Base-by-base conservation (phyloP, 2,329 filamentous ascomycete genomes). In the Talaromyces albobiverticillius region DNA sequence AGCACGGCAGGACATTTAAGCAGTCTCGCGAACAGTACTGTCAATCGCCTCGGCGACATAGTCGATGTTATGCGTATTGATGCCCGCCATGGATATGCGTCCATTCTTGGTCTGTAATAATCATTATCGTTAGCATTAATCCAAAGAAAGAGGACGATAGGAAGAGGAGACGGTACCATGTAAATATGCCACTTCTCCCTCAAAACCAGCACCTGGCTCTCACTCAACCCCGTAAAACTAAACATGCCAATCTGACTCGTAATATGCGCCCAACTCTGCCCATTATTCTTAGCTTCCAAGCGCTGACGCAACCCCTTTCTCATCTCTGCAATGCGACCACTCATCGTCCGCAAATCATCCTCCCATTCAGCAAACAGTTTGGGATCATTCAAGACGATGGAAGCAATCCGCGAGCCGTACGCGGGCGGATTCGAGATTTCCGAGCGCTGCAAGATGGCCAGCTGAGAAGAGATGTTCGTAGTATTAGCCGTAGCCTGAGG, bases 221-320 rank as follows among this genome's bases (percentile, higher is more conserved):
- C 74, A 4, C 57, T 76, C 56, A 84, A 66, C 0, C 81, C 81
- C 0, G 79, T 80, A 54, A 95, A 99, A 72, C 87, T 93, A 78
- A 99, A 99, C 94, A 99, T 99, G 77, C 94, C 94, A 69, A 99
- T 99, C 81, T 99, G 94, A 66, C 95, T 89, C 14, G 92, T 96
- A 71, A 99, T 95, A 76, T 99, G 94, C 68, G 92, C 90, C 94
- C 94, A 99, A 13, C 83, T 88, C 29, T 93, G 93, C 0, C 93
- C 93, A 0, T 94, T 96, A 56, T 93, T 82, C 8, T 41, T 32
- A 67, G 86, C 84, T 76, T 97, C 93, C 10, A 99, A 83, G 73
- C 92, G 90, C 53, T 78, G 76, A 48, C 90, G 83, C 63, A 99
- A 77, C 3, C 82, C 84, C 66, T 84, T 84, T 60, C 94, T 86